Evolutionary conservation across 192 early-diverging fungal species (phyloP), one percentile per base, ranked within the genome.

Genomic region (Spizellomyces punctatus): DNA sequence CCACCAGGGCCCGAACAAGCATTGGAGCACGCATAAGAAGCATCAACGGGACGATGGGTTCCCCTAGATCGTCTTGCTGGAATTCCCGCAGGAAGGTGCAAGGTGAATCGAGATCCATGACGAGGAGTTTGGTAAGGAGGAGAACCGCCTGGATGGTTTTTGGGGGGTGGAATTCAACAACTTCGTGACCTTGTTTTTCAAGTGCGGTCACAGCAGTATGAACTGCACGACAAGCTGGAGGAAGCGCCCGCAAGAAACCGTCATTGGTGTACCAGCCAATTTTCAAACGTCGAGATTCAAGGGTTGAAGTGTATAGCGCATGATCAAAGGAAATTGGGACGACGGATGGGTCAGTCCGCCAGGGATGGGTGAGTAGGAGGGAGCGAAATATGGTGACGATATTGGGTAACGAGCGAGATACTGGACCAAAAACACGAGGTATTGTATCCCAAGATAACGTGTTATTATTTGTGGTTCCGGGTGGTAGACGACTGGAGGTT

Each of bases 321-420:
- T 57, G 64, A 16, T 66, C 14, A 43, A 66, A 66, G 46, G 64
- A 22, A 16, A 66, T 10, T 10, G 64, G 64, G 10, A 54, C 64
- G 42, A 12, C 14, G 14, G 47, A 17, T 14, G 64, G 64, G 22
- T 66, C 46, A 2, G n/a, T 14, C 19, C 22, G 43, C 46, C 14
- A 45, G 19, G 44, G 64, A 42, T n/a, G 50, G 1, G 27, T 36
- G 50, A 54, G 14, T 54, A n/a, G 50, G 50, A 54, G 50, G 50
- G 50, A 12, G 14, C 12, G 50, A 19, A 54, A 19, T 54, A 54
- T 12, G 50, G 12, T 19, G 0, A 19, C 50, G 50, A 19, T 54
- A 19, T 12, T 54, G 14, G 44, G 22, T 43, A 36, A 36, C 27
- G 27, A 36, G 27, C 27, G 27, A 3, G 27, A 36, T 36, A 36